Base-by-base conservation (phyloP, 768 basidiomycete genomes). In the Coprinopsis sp. region DNA sequence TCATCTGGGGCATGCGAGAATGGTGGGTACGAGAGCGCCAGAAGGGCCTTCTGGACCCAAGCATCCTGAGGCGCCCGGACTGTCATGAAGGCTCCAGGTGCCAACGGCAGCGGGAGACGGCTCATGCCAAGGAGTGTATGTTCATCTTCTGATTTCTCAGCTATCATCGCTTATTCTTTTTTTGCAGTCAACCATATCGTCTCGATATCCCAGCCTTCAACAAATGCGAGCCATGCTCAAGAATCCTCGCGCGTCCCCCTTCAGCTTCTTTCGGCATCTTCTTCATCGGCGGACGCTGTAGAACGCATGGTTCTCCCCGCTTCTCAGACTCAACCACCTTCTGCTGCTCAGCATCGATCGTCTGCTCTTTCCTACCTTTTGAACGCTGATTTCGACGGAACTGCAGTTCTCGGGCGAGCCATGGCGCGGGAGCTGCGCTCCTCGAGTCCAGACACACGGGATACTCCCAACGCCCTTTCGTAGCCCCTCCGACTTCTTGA, bases 21-120 rank as follows among this genome's bases (percentile, higher is more conserved):
- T 91, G 88, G 88, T 91, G 89, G 87, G 66, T 90, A 27, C 70
- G 83, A 40, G 87, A 91, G 63, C 77, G 88, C 23, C 74, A 71
- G 64, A 85, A 81, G 55, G 87, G 83, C 13, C 73, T 77, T 52
- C 61, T 85, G 43, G 81, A 81, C 33, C 73, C 72, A 37, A 59
- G 58, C 34, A 60, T 87, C n/a, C 60, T 72, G 54, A 72, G 63
- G n/a, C 71, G 86, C 30, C 77, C 76, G 25, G 83, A 91, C 56
- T 91, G 88, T 53, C 73, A 73, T 8, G 74, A 84, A 6, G 84
- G 84, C n/a, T 64, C 58, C 23, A 59, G 51, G 11, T 91, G 88
- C 58, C 54, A 56, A 29, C 74, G 69, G 46, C 87, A 89, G 61
- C 80, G 74, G 58, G 81, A 88, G 34, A 57, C 45, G 87, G 87